Conservation (phyloP, 257 asterid genomes). For the Misopates orontium region DNA sequence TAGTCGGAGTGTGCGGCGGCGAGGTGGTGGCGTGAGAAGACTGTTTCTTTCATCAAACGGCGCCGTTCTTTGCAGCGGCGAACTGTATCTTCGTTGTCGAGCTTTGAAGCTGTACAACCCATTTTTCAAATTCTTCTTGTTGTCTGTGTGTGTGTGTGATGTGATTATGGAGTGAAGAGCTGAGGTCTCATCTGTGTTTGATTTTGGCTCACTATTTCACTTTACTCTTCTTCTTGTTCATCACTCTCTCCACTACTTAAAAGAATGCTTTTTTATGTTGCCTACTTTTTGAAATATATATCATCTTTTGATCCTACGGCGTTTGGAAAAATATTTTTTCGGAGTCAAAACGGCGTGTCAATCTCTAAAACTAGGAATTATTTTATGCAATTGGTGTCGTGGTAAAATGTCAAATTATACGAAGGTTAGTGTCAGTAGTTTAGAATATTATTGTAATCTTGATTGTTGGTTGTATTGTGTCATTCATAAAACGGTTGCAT, state of each 20-base stretch:
- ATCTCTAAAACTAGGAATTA: no score
- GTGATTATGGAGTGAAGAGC: conserved; percentile 25
- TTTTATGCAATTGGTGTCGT: no score
- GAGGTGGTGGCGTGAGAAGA: conserved; percentile 87
- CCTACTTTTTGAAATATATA: neutral
- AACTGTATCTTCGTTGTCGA: conserved; percentile 94
- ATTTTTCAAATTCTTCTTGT: conserved; percentile 30
- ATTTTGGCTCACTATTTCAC: conserved; percentile 24
- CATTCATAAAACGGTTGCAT: no score
- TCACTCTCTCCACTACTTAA: conserved; percentile 33
- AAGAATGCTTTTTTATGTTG: conserved; percentile 5
- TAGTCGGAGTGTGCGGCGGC: conserved; percentile 96
- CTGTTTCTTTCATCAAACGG: conserved; percentile 86
- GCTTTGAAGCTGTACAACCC: conserved; percentile 97
- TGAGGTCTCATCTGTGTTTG: conserved; percentile 34
- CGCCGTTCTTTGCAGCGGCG: conserved; percentile 99
- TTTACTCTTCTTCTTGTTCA: conserved; percentile 24
- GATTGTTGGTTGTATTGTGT: no score
- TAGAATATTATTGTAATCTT: no score
- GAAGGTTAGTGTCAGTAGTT: no score
- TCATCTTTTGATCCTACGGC: conserved; percentile 2
- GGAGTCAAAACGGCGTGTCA: no score
- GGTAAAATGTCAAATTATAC: no score
- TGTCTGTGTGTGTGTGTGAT: no score
- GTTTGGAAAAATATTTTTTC: neutral